These are phyloP conservation scores for Aureobasidium sp. DNA, from an alignment of 2,329 filamentous ascomycete species.

Conservation along the genomic window DNA sequence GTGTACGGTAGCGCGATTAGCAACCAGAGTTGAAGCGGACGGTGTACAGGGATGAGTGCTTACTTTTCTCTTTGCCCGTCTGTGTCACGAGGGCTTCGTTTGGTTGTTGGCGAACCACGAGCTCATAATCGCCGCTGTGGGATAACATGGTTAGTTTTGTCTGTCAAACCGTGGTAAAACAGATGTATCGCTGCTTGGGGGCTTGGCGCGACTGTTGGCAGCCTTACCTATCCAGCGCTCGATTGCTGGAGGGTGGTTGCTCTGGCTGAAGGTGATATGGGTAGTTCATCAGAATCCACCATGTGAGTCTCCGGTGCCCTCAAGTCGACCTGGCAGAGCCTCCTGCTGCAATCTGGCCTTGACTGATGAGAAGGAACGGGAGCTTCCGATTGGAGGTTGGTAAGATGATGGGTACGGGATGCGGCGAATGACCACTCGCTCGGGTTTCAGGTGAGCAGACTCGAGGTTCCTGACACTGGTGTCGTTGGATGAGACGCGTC, in stretches of 20 bases:
- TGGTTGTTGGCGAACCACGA: conserved; percentile 59
- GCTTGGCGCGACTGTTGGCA: conserved; percentile 12
- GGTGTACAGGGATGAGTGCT: conserved; percentile 8
- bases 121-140: conserved; percentile 46
- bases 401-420: not conserved
- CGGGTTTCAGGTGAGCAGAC: not conserved
- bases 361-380: not conserved
- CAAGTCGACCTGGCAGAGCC: not conserved
- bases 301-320: not conserved
- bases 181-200: conserved; percentile 11
- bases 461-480: not conserved
- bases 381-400: not conserved
- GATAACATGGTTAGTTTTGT: conserved; percentile 13
- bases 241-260: conserved; percentile 16
- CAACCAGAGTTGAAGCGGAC: not conserved
- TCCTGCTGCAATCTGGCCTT: not conserved
- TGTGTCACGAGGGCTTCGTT: conserved; percentile 55
- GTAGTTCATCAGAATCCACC: conserved; percentile 15
- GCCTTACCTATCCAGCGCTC: conserved; percentile 17
- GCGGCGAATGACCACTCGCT: not conserved
- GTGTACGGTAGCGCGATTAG: conserved; percentile 13
- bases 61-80: conserved; percentile 68
- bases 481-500: not conserved
- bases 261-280: conserved; percentile 15
- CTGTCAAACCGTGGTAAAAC: conserved; percentile 7